Evolutionary conservation across 106 monocot species (phyloP).

Genomic region (Apostasia ramifera): DNA sequence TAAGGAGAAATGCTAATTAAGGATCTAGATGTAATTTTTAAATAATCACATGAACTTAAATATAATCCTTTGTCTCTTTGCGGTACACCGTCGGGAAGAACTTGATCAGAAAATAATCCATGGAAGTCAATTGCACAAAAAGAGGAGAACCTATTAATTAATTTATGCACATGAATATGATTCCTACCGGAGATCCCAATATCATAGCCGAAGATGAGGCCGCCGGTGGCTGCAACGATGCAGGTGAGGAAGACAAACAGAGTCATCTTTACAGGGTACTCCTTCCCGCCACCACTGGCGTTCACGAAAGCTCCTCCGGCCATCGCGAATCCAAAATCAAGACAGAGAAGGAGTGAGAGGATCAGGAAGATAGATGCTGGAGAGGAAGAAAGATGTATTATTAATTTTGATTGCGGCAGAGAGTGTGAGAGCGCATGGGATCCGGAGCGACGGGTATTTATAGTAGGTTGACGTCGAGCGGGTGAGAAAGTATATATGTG

Average conservation of each 20-base stretch:
- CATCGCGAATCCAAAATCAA: too few species aligned
- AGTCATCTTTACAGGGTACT: slow-evolving; percentile 17
- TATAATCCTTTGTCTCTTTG: slow-evolving; percentile 17
- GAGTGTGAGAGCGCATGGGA: too few species aligned
- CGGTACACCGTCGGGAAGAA: slow-evolving; percentile 34
- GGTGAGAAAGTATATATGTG: too few species aligned
- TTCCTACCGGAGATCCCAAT: slow-evolving; percentile 57
- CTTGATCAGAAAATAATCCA: slow-evolving; percentile 32
- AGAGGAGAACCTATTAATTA: neutral
- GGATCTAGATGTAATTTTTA: too few species aligned
- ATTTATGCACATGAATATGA: neutral
- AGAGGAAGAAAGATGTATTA: too few species aligned
- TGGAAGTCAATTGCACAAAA: slow-evolving; percentile 7
- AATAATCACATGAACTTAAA: too few species aligned
- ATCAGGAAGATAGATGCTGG: too few species aligned
- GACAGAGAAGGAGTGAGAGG: too few species aligned
- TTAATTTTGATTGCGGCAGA: too few species aligned
- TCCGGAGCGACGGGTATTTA: too few species aligned
- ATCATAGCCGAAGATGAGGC: slow-evolving; percentile 69
- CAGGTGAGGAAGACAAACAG: slow-evolving; percentile 18
- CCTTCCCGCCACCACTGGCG: neutral
- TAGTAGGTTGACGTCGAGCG: too few species aligned
- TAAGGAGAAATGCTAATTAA: too few species aligned
- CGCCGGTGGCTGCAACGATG: slow-evolving; percentile 44
- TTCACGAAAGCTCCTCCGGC: slow-evolving; percentile 9